These are phyloP conservation scores for Trapa incisa DNA, from an alignment of 345 rosid species.

Conservation along the genomic window DNA sequence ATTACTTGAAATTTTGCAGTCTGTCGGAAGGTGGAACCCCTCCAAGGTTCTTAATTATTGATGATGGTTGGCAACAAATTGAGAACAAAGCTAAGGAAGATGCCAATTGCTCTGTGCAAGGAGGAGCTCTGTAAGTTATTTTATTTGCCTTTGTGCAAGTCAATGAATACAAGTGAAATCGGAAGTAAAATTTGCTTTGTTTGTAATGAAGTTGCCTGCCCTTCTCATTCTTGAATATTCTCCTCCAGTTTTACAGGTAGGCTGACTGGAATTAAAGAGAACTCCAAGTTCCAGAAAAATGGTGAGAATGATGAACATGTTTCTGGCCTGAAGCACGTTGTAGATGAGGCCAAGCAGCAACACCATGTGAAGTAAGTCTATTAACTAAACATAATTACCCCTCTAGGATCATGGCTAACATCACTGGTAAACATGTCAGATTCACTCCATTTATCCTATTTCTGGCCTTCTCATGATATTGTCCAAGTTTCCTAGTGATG, in stretches of 20 bases:
- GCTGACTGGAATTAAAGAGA: slow-evolving; percentile 86
- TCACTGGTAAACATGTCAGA: too few relatives aligned
- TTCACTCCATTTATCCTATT: too few relatives aligned
- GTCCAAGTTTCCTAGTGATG: too few relatives aligned
- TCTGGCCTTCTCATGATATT: too few relatives aligned
- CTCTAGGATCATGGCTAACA: too few relatives aligned
- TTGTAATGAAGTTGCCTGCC: background rate
- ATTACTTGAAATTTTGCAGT: slow-evolving; percentile 37
- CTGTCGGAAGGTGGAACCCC: slow-evolving; percentile 85
- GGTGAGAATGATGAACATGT: slow-evolving; percentile 29
- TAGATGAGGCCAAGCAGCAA: slow-evolving; percentile 64
- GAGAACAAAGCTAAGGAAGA: slow-evolving; percentile 67
- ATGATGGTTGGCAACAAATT: slow-evolving; percentile 99
- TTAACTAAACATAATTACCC: background rate
- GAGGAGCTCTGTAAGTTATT: slow-evolving; percentile 88
- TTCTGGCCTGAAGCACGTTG: slow-evolving; percentile 60
- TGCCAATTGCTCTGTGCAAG: slow-evolving; percentile 48
- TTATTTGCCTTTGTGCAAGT: slow-evolving; percentile 4
- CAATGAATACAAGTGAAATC: background rate
- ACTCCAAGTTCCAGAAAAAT: slow-evolving; percentile 65
- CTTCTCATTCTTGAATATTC: background rate
- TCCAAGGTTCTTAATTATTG: slow-evolving; percentile 82
- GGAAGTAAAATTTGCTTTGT: background rate
- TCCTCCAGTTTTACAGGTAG: slow-evolving; percentile 72
- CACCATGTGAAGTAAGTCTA: slow-evolving; percentile 71